Base-by-base conservation (phyloP, 495 filamentous ascomycete species). In the Paragyromitra xinjiangensis region DNA sequence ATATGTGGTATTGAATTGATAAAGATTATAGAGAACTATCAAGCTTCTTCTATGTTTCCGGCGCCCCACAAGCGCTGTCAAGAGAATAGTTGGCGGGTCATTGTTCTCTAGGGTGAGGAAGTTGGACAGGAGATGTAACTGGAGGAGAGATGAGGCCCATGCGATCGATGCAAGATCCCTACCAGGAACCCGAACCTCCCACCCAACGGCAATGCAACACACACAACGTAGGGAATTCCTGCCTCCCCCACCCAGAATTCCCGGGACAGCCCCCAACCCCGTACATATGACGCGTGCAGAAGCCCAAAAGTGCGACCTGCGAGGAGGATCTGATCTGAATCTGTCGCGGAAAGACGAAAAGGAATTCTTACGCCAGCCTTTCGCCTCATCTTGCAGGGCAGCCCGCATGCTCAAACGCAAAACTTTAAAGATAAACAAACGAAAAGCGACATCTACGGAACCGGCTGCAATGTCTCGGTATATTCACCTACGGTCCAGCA, bases 91-190 rank as follows among this genome's bases (percentile, higher is more conserved):
- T 73, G 74, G 74, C 53, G 74, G 74, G 74, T 73, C 74, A 77
- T 77, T 53, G 59, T 77, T 66, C 74, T 77, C 50, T 59, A 42
- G 59, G 68, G 73, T 75, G 69, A 71, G 50, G 61, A 66, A 73
- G 74, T 66, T 73, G 70, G 74, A 77, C 53, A 73, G 74, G 69
- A 77, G 74, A 64, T 73, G 69, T 77, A 73, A 77, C 39, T 77
- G 74, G 74, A 77, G 74, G 74, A 77, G 74, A 77, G 74, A 77
- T 77, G 74, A 73, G 74, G 74, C 50, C 74, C 74, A 77, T 77
- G 74, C 74, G 74, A 71, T 58, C 64, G 58, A 48, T 75, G 65
- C 56, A 53, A 48, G 59, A 71, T 71, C 61, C 74, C 58, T 76
- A 45, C 59, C 50, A 65, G 66, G 73, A 50, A 70, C 73, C 48